A percentile compares a stretch with the other conserved stretches of the same genome.
These are phyloP conservation scores for Pseudopithomyces chartarum DNA, from an alignment of 2,329 filamentous ascomycete genomes.

Conservation along the genomic window DNA sequence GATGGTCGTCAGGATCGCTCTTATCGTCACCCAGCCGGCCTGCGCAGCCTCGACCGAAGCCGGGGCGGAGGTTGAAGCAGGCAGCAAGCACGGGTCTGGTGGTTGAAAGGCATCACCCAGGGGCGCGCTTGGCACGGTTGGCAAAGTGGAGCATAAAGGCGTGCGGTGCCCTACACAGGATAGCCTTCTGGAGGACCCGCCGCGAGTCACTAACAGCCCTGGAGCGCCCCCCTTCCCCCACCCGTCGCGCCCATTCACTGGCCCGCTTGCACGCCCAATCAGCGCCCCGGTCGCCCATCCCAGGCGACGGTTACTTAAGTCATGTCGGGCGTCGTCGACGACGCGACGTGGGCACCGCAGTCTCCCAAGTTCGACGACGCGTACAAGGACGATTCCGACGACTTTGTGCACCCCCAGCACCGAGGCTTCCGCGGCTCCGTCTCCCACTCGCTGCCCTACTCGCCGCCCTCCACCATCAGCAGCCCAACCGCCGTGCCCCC, in stretches of 20 bases:
- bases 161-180: not conserved
- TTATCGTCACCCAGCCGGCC: slow-evolving; percentile 40
- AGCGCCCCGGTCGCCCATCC: slow-evolving; percentile 3
- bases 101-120: not conserved
- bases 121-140: not conserved
- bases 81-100: not conserved
- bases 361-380: slow-evolving; percentile 54
- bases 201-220: not conserved
- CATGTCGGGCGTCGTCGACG: slow-evolving; percentile 29
- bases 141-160: not conserved
- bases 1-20: slow-evolving; percentile 34
- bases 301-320: slow-evolving; percentile 17
- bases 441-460: slow-evolving; percentile 23
- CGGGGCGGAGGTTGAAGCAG: not conserved
- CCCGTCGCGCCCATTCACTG: slow-evolving; percentile 1
- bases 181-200: not conserved
- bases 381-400: slow-evolving; percentile 48
- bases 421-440: slow-evolving; percentile 43
- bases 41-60: not conserved
- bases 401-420: slow-evolving; percentile 44
- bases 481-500: slow-evolving; percentile 25
- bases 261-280: slow-evolving; percentile 25
- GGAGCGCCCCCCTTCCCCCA: too few relatives aligned
- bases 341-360: slow-evolving; percentile 45
- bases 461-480: slow-evolving; percentile 26